These are phyloP conservation scores for Cryptosporidium canis DNA, from an alignment of 169 alveolate species.

Conservation along the genomic window DNA sequence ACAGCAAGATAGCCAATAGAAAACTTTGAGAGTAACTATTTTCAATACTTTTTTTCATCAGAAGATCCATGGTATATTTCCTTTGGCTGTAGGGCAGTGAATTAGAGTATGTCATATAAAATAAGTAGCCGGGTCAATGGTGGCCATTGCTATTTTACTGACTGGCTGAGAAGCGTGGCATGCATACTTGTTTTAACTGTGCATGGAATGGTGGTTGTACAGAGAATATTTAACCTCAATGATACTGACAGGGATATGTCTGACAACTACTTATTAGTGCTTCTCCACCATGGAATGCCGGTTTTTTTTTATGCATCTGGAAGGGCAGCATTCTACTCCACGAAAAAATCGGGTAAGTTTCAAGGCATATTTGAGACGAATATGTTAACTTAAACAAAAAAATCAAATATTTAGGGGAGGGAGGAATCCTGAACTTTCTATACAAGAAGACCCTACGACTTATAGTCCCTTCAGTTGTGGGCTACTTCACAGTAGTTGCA, in stretches of 20 bases:
- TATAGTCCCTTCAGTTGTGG: conserved; percentile 34
- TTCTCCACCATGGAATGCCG: conserved; percentile 67
- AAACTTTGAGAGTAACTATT: not conserved
- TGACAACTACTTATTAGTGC: not conserved
- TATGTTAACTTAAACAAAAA: not conserved
- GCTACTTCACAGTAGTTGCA: conserved; percentile 67
- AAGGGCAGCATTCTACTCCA: conserved; percentile 49
- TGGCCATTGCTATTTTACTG: conserved; percentile 39
- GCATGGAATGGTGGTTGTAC: conserved; percentile 57
- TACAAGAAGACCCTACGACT: conserved; percentile 7
- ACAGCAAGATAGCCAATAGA: not conserved
- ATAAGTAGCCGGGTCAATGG: no score
- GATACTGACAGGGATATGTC: conserved; percentile 24
- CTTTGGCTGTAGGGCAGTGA: not conserved
- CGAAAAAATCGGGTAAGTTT: conserved; percentile 27
- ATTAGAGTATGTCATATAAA: not conserved
- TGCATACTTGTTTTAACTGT: conserved; percentile 55
- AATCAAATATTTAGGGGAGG: not conserved
- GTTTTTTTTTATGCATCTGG: conserved; percentile 64
- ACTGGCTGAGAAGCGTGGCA: conserved; percentile 69
- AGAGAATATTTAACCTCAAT: conserved; percentile 22
- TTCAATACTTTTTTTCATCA: no score
- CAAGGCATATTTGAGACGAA: not conserved
- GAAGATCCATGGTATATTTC: not conserved
- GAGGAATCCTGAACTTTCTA: not conserved